Conservation (phyloP, 2,329 filamentous ascomycete genomes). For the Fusarium coffeatum region DNA sequence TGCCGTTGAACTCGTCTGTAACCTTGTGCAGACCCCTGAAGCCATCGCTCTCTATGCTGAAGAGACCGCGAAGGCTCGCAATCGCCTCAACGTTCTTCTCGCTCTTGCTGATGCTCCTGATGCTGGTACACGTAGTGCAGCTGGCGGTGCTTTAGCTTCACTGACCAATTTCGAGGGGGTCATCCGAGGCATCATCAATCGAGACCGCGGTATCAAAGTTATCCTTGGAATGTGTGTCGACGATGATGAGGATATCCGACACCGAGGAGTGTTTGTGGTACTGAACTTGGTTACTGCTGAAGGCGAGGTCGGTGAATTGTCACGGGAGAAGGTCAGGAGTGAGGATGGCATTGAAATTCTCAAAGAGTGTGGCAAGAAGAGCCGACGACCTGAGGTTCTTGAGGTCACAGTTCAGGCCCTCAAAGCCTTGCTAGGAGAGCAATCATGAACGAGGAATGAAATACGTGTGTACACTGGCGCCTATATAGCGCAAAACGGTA, state of each 20-base stretch:
- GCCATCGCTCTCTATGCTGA: conserved; percentile 78
- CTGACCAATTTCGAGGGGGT: conserved; percentile 82
- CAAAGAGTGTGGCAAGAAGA: conserved; percentile 76
- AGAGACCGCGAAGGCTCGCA: conserved; percentile 72
- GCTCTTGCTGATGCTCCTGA: conserved; percentile 91
- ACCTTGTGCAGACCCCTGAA: conserved; percentile 78
- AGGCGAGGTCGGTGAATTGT: conserved; percentile 72
- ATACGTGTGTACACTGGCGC: conserved; percentile 13
- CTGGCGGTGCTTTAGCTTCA: conserved; percentile 88
- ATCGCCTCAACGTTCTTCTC: conserved; percentile 84
- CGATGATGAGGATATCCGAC: conserved; percentile 73
- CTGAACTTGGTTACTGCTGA: conserved; percentile 77
- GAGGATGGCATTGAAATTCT: conserved; percentile 75
- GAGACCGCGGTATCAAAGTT: conserved; percentile 78
- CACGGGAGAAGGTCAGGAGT: conserved; percentile 68
- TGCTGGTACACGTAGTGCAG: conserved; percentile 79
- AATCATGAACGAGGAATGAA: conserved; percentile 32
- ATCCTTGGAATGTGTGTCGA: conserved; percentile 85
- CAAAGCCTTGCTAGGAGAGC: conserved; percentile 70
- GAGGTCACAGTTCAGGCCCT: conserved; percentile 77
- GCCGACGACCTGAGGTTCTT: conserved; percentile 75
- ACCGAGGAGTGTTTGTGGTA: conserved; percentile 80
- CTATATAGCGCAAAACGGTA: conserved; percentile 2
- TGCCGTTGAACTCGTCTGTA: conserved; percentile 89
- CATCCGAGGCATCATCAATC: conserved; percentile 75